These are phyloP conservation scores for Austroboletus eburneus DNA, from an alignment of 768 basidiomycete genomes.

Conservation along the genomic window DNA sequence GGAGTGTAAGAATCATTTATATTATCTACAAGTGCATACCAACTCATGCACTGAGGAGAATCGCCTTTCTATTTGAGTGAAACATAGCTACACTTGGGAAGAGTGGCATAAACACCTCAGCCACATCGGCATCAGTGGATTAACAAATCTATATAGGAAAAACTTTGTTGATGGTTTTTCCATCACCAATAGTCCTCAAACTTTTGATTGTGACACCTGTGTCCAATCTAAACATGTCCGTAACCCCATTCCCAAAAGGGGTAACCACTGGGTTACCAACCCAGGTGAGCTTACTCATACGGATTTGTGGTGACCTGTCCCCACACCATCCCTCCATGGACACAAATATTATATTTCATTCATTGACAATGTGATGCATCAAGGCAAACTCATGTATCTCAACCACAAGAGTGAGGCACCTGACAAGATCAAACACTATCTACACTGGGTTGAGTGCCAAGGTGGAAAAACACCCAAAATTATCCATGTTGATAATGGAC, in stretches of 20 bases:
- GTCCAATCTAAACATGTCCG: neutral
- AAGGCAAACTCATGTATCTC: neutral
- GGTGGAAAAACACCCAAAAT: neutral
- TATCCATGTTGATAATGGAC: slow-evolving; percentile 30
- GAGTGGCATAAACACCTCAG: neutral
- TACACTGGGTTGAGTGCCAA: slow-evolving; percentile 12
- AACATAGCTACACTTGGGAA: neutral
- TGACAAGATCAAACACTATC: slow-evolving; percentile 8
- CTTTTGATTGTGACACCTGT: neutral
- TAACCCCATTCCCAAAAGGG: neutral
- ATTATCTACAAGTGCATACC: neutral
- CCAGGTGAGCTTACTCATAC: neutral
- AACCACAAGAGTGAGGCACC: neutral
- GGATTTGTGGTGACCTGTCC: neutral
- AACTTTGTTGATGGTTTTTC: neutral
- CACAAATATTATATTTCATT: slow-evolving; percentile 23
- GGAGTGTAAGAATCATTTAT: neutral
- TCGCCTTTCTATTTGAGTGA: no score
- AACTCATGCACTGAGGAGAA: no score
- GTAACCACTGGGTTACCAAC: neutral
- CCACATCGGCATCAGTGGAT: neutral
- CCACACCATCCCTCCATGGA: slow-evolving; percentile 2
- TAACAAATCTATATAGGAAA: neutral
- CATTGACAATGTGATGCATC: neutral
- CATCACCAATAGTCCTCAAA: neutral